Evolutionary conservation across 768 basidiomycete species (phyloP), one percentile per base, ranked within the genome.

Genomic region (Ramaria sp.): DNA sequence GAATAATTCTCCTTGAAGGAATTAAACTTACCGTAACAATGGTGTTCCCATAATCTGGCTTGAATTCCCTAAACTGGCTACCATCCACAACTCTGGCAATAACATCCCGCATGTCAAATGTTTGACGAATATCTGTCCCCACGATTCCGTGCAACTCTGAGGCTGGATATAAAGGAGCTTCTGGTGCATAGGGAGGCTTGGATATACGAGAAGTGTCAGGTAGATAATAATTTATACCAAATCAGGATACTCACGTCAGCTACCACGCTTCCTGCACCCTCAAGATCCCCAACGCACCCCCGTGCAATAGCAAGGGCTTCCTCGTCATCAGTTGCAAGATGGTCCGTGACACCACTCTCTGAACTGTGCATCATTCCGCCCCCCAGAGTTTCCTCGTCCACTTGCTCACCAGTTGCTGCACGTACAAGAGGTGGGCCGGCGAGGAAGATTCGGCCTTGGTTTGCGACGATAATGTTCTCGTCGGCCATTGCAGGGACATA

Each of bases 401-500:
- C 85, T 20, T 82, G 82, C 64, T 97, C 93, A 30, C 93, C 93
- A 0, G 92, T 93, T 0, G 93, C 93, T 1, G 93, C 93, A 64
- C 91, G 93, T 52, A 97, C 93, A 10, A 97, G 75, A 8, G 93
- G 93, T 10, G 94, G 94, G 0, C 93, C 93, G 13, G 93, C 93
- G 16, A 97, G 77, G 72, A 96, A 96, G 60, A 97, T 96, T 16
- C 78, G 85, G 0, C 93, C 93, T 70, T 95, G 92, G 57, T 93
- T 86, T 56, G 83, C 81, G 30, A 91, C 88, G 58, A 91, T 93
- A 61, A 91, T 77, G 59, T 90, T 93, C 68, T 93, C 89, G 63
- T 97, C 93, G 1, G 92, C 89, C 89, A 97, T 95, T 2, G 93
- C 93, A 25, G 93, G 92, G 41, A 95, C 90, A 69, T 92, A 94